These are phyloP conservation scores for Entonaema liquescens DNA, from an alignment of 495 filamentous ascomycete genomes.

Conservation along the genomic window DNA sequence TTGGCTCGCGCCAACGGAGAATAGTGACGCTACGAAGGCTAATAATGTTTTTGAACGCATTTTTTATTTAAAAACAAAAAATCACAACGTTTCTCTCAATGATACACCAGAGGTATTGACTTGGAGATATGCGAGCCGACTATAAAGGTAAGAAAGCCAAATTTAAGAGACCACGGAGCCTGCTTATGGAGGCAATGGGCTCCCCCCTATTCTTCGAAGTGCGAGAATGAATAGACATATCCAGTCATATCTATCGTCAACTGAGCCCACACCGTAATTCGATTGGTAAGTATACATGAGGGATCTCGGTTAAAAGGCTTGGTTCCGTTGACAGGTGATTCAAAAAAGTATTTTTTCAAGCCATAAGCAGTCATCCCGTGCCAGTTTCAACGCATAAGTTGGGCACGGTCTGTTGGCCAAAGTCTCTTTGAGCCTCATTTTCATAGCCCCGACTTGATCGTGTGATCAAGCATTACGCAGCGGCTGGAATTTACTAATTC, in stretches of 20 bases:
- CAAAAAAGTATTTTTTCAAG: not conserved
- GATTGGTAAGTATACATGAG: not conserved
- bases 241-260: not conserved
- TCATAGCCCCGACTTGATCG: not conserved
- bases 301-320: not conserved
- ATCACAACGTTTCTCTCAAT: no score
- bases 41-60: slow-evolving; percentile 21
- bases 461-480: not conserved
- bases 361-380: not conserved
- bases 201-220: not conserved
- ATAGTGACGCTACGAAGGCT: not conserved
- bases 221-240: not conserved
- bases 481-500: not conserved
- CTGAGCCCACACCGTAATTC: not conserved
- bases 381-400: not conserved
- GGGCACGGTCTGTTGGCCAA: not conserved
- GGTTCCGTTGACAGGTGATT: not conserved
- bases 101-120: not conserved
- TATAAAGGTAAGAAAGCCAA: not conserved
- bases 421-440: not conserved
- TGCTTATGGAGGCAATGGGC: not conserved
- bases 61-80: no score
- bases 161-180: not conserved
- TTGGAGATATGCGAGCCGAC: not conserved
- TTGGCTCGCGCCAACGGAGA: slow-evolving; percentile 7